These are phyloP conservation scores for Metschnikowia bowlesiae DNA, from an alignment of 805 yeast species.

Conservation along the genomic window DNA sequence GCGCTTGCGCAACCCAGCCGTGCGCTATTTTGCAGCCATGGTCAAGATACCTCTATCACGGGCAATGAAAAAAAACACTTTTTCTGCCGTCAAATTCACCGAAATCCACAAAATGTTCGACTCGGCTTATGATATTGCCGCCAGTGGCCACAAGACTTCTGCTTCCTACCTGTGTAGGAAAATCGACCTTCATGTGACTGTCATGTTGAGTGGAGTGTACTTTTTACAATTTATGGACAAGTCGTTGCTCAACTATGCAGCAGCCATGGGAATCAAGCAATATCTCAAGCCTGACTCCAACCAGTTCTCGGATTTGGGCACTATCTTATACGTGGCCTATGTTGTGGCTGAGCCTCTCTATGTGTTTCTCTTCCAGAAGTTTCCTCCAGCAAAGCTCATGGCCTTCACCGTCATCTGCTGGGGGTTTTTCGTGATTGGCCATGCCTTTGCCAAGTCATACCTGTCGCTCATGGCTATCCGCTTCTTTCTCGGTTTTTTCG, in stretches of 20 bases:
- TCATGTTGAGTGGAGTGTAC: conserved; percentile 49
- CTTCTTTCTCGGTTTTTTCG: conserved; percentile 50
- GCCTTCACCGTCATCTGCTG: conserved; percentile 45
- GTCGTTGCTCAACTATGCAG: conserved; percentile 53
- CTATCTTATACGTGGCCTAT: conserved; percentile 51
- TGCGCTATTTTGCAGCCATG: conserved; percentile 12
- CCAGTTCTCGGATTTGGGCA: conserved; percentile 50
- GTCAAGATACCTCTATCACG: neutral
- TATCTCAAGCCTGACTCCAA: conserved; percentile 37
- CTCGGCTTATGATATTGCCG: conserved; percentile 5
- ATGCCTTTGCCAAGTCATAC: conserved; percentile 35
- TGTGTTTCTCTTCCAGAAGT: conserved; percentile 39
- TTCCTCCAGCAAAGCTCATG: conserved; percentile 51
- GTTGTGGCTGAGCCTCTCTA: conserved; percentile 51
- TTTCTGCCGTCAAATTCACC: neutral
- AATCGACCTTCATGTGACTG: conserved; percentile 43
- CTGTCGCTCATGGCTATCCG: conserved; percentile 55
- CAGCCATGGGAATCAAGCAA: conserved; percentile 57
- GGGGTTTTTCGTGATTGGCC: conserved; percentile 47
- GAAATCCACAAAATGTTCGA: conserved; percentile 3
- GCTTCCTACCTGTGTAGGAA: neutral
- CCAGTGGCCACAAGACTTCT: neutral
- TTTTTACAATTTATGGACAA: conserved; percentile 57
- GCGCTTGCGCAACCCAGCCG: conserved; percentile 6
- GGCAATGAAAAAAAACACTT: no score